Base-by-base conservation (phyloP, 495 filamentous ascomycete species). In the Penicillium salamii region DNA sequence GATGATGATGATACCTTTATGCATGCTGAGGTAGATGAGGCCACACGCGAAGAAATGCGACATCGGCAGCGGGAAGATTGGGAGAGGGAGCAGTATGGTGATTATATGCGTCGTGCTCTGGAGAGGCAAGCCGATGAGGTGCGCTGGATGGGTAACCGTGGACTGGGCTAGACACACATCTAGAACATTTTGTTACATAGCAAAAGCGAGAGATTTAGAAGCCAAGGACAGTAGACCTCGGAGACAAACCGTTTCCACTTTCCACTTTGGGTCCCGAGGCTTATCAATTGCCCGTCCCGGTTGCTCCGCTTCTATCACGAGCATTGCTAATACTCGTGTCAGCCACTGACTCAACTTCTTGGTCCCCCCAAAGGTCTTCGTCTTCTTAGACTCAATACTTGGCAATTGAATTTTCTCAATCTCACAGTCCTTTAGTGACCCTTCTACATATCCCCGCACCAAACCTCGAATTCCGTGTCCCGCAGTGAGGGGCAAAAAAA, bases 111-210 rank as follows among this genome's bases (percentile, higher is more conserved):
- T 44, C 72, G 77, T 42, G 89, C 87, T 9, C 66, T 96, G 48
- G 81, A 89, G 68, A 76, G 77, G 61, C 89, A 95, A 66, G 90
- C 89, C 13, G 83, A 91, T 69, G 90, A 93, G 60, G 87, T 88
- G 50, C 74, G 87, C 52, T 90, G 87, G 68, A 79, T 91, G 61
- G 78, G 81, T 46, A 83, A 84, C 28, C 75, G 91, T 44, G 86
- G 87, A 11, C 55, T 86, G 54, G 64, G 59, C 21, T 46, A n/a
- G 11, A 21, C 18, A 15, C 23, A 19, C 0, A 14, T 36, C n/a
- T n/a, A n/a, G n/a, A n/a, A n/a, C n/a, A n/a, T n/a, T n/a, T n/a
- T n/a, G n/a, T n/a, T n/a, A n/a, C n/a, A n/a, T n/a, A n/a, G n/a
- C n/a, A 14, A 19, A 11, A 11, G 13, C 20, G n/a, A 36, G 34